phyloP scores from a whole-genome alignment of 73 alveolate genomes.

The Tetrahymena thermophila region DNA sequence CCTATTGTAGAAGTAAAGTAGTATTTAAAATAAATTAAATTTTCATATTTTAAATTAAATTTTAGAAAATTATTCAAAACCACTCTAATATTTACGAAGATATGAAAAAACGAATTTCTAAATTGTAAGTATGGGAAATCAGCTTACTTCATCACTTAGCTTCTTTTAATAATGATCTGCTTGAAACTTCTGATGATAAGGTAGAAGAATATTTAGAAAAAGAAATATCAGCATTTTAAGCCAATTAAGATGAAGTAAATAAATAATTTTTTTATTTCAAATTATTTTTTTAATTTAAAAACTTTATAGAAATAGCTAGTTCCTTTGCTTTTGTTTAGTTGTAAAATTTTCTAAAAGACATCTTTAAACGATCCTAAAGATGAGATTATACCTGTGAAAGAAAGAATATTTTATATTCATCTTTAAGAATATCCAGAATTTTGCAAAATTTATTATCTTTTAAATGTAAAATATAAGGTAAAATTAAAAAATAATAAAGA shows the following conservation, averaged over 20 bases:
- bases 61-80: background rate
- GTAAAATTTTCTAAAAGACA: background rate
- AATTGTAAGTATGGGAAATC: background rate
- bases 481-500: background rate
- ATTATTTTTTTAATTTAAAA: background rate
- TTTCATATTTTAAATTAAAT: background rate
- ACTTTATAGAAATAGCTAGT: background rate
- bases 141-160: background rate
- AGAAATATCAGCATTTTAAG: background rate
- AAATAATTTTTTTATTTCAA: background rate
- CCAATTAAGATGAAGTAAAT: background rate
- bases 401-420: background rate
- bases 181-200: background rate
- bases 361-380: background rate
- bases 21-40: background rate
- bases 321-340: background rate
- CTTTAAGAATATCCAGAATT: background rate
- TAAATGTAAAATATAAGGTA: background rate
- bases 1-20: background rate
- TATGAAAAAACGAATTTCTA: background rate
- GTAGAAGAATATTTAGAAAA: background rate
- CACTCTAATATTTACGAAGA: background rate
- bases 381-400: background rate
- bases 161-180: background rate
- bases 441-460: background rate